Evolutionary conservation across 495 filamentous ascomycete genomes (phyloP), one percentile per base, ranked within the genome.

Genomic region (Aspergillus mulundensis): DNA sequence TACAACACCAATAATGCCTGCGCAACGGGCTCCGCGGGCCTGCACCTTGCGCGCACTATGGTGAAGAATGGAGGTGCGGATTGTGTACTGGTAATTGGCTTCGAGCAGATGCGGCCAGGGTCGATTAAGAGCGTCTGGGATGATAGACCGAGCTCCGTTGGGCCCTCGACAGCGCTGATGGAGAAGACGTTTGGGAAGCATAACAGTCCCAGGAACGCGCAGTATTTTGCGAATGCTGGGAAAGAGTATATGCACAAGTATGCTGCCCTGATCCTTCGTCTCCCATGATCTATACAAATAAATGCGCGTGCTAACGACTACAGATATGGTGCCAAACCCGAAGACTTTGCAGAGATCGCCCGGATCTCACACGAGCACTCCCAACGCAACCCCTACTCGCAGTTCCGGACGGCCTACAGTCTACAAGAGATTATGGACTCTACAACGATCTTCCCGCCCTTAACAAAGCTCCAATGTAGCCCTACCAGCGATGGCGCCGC

Each of bases 1-100:
- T 88, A 93, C 78, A 97, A 97, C 68, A 89, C 95, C 65, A 96
- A 96, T 81, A 98, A 98, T 78, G 96, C 96, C 75, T 98, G 94
- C 78, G 87, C 89, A 0, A 97, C 94, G 0, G 94, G 94, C 1
- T 88, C 84, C 0, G 94, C 93, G 0, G 94, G 94, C 18, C 73
- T 97, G 30, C 81, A 84, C 61, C 85, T 97, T 82, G 94, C 84
- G 2, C 80, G 91, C 19, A 88, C 84, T 28, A 77, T 94, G 75
- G 88, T 97, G 58, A 76, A 84, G 8, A 76, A 87, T 62, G 91
- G 91, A 19, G 86, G 81, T 3, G 87, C 89, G 1, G 87, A 96
- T 68, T 94, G 89, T 63, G 84, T 94, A 3, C 74, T 98, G 40
- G 91, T 97, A 6, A 82, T 97, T 14, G 94, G 94, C 2, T 98